Base-by-base conservation (phyloP, 2,329 filamentous ascomycete species). In the Sphaerulina musiva region DNA sequence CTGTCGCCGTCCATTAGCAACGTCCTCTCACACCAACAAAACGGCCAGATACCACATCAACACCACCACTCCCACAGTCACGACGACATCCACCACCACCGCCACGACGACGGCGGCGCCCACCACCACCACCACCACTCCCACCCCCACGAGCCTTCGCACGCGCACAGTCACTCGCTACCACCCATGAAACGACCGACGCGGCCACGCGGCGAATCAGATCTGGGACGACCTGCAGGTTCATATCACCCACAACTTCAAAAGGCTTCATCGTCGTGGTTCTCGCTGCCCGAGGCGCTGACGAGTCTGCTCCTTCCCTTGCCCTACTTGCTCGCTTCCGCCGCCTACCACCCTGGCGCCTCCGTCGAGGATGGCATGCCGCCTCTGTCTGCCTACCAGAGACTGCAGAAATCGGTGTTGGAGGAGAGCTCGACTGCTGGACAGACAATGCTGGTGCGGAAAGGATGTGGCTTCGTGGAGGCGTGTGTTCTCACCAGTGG, bases 251-350 rank as follows among this genome's bases (percentile, higher is more conserved):
- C 61, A 17, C 50, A 54, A 4, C 40, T 65, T 40, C 48, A 46
- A 11, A 62, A 61, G 31, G 61, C 59, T 9, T 60, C 53, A 20
- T 43, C 57, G 7, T 60, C 62, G 48, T 67, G 62, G 61, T 66
- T 68, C 55, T 66, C 65, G 10, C 72, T 76, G 12, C 68, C 72
- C 26, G 78, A 81, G 63, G 66, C 75, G 4, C 57, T 80, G 53
- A 77, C 76, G 4, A 77, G 76, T 23, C 60, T 79, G 51, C 67
- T 81, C 31, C 68, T 79, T 26, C 75, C 76, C 6, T 67, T 78
- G 26, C 76, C 76, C 5, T 78, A 72, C 54, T 59, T 78, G 50
- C 67, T 78, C 48, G 74, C 74, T 6, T 74, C 75, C 6, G 64
- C 75, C 12, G 74, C 74, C 51, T 76, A 74, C 57, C 72, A 72